Percentiles rank a stretch among this genome's conserved stretches.
These are phyloP conservation scores for Bruguiera sexangula DNA, from an alignment of 345 rosid species.

Conservation along the genomic window DNA sequence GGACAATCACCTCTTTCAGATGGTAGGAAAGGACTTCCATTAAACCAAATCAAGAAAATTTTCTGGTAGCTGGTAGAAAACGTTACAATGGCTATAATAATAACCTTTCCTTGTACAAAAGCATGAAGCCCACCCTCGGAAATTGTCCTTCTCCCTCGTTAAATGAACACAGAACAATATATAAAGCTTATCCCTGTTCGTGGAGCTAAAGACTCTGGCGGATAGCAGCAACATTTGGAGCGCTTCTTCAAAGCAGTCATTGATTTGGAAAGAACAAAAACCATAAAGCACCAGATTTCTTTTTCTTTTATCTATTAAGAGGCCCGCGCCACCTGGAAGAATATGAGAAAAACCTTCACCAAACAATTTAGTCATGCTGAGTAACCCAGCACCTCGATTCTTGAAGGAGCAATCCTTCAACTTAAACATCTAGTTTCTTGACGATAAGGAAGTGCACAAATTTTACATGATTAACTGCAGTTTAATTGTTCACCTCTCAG, in stretches of 20 bases:
- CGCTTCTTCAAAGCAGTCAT: too few relatives aligned
- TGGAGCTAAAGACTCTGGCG: background rate
- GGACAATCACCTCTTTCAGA: background rate
- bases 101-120: background rate
- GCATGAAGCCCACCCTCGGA: background rate
- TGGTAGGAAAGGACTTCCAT: background rate
- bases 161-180: background rate
- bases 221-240: background rate
- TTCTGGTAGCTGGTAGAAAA: background rate
- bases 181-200: background rate
- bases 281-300: too few relatives aligned
- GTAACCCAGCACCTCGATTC: background rate
- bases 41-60: background rate
- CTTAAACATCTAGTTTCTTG: background rate
- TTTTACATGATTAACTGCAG: background rate
- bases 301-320: too few relatives aligned
- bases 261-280: too few relatives aligned
- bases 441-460: background rate
- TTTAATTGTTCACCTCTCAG: slow-evolving; percentile 11
- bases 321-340: too few relatives aligned
- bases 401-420: background rate
- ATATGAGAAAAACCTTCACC: too few relatives aligned
- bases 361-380: too few relatives aligned
- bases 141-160: slow-evolving; percentile 1
- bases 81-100: background rate